These are phyloP conservation scores for Viola odorata DNA, from an alignment of 345 rosid genomes.

Conservation along the genomic window DNA sequence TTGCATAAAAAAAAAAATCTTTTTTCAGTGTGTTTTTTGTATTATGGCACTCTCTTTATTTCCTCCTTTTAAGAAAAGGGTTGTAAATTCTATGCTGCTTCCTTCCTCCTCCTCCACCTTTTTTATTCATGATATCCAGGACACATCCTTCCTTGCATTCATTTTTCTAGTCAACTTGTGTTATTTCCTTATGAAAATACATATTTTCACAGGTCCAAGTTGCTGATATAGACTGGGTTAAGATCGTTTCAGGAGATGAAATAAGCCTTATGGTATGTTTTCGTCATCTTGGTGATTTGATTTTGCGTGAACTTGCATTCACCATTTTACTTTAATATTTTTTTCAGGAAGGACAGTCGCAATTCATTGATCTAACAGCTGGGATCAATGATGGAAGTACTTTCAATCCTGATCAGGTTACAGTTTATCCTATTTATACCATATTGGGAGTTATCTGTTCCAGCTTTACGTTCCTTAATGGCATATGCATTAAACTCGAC, in stretches of 20 bases:
- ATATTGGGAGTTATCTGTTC: not conserved
- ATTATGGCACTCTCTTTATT: too few relatives aligned
- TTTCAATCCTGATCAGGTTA: constrained; percentile 82
- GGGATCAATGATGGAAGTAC: constrained; percentile 65
- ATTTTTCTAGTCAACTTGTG: not conserved
- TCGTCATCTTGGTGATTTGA: constrained; percentile 1
- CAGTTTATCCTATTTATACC: constrained; percentile 9
- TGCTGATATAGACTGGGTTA: constrained; percentile 90
- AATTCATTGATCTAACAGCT: constrained; percentile 52
- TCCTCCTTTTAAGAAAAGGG: too few relatives aligned
- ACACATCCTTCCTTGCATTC: constrained; percentile 5
- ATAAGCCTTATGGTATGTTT: constrained; percentile 78
- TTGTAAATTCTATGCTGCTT: constrained; percentile 4
- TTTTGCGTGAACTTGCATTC: constrained; percentile 1
- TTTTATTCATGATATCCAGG: constrained; percentile 6
- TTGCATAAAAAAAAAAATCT: too few relatives aligned
- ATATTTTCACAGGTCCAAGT: constrained; percentile 66
- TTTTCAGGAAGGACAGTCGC: constrained; percentile 69
- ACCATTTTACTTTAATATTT: constrained; percentile 17
- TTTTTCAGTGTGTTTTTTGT: too few relatives aligned
- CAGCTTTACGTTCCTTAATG: not conserved
- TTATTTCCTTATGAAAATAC: constrained; percentile 16
- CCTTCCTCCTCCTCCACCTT: not conserved
- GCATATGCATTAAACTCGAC: too few relatives aligned
- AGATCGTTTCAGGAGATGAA: constrained; percentile 63